Base-by-base conservation (phyloP, 2,329 filamentous ascomycete genomes). In the Fusarium acutatum region DNA sequence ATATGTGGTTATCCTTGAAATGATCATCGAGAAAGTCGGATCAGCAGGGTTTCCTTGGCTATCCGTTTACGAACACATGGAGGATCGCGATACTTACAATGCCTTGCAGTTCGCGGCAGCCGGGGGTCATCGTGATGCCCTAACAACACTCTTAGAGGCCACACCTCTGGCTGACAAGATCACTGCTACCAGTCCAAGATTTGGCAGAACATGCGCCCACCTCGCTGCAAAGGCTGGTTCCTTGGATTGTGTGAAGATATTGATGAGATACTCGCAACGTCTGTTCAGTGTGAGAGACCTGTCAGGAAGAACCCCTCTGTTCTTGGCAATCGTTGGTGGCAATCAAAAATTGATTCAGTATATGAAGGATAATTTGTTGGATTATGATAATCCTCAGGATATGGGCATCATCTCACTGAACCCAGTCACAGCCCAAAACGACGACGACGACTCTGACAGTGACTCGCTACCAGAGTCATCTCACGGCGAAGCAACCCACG, bases 31-130 rank as follows among this genome's bases (percentile, higher is more conserved):
- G 14, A 50, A 44, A 24, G 64, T 3, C 44, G 61, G n/a, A 32
- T 17, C 8, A 15, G 50, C 13, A 26, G n/a, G 35, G 18, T 77
- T 78, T 6, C 43, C 75, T 40, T 78, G 76, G 76, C 14, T 44
- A 1, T 59, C 53, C 26, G 13, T 59, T 14, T 71, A 60, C 18
- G 37, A 69, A 15, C 41, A 66, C 34, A 20, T 37, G 7, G 40
- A 72, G 6, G 57, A 64, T 8, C 49, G 60, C 4, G 62, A 61
- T 32, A 67, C 65, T 15, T 76, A 70, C 35, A 77, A 75, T 30
- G 69, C 74, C 10, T 56, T 78, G 17, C 76, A 78, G 37, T 63
- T 78, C 38, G 76, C 77, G 15, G 75, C 76, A 43, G 56, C 56
- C 6, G 54, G 70, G 5, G 67, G 72, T 0, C 69, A 67, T 38